Conservation (phyloP, 2,329 filamentous ascomycete species). For the Nigrospora oryzae region DNA sequence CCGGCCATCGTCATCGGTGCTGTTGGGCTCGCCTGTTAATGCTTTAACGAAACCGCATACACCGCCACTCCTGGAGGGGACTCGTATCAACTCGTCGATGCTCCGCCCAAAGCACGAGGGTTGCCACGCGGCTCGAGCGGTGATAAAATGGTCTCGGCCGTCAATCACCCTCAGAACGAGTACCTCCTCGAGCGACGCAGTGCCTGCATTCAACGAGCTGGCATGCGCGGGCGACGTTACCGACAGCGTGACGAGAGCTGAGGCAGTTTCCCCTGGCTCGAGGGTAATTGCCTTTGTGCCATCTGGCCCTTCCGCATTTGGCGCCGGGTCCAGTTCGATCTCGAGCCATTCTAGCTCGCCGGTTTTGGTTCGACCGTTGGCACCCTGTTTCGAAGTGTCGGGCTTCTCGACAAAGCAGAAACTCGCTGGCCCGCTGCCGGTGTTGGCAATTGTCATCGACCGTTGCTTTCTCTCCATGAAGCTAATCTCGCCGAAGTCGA, state of each 20-base stretch:
- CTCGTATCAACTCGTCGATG: conserved; percentile 77
- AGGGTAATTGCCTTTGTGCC: conserved; percentile 49
- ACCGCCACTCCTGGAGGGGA: conserved; percentile 65
- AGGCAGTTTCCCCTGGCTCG: conserved; percentile 76
- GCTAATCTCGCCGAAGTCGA: conserved; percentile 71
- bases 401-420: conserved; percentile 75
- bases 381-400: conserved; percentile 31
- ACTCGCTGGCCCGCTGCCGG: conserved; percentile 70
- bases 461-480: conserved; percentile 60
- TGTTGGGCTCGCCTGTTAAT: conserved; percentile 11
- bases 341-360: conserved; percentile 15
- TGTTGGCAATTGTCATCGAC: conserved; percentile 82
- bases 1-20: conserved; percentile 6
- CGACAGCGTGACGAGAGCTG: conserved; percentile 58
- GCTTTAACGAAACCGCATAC: conserved; percentile 45
- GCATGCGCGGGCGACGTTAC: conserved; percentile 58
- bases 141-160: conserved; percentile 87
- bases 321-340: conserved; percentile 12
- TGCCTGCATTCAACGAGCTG: conserved; percentile 62
- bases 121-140: conserved; percentile 69
- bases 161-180: conserved; percentile 75
- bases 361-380: neutral
- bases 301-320: conserved; percentile 22
- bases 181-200: conserved; percentile 67
- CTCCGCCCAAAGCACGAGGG: conserved; percentile 77